Evolutionary conservation across 345 rosid species (phyloP).

Genomic region (Murraya paniculata): DNA sequence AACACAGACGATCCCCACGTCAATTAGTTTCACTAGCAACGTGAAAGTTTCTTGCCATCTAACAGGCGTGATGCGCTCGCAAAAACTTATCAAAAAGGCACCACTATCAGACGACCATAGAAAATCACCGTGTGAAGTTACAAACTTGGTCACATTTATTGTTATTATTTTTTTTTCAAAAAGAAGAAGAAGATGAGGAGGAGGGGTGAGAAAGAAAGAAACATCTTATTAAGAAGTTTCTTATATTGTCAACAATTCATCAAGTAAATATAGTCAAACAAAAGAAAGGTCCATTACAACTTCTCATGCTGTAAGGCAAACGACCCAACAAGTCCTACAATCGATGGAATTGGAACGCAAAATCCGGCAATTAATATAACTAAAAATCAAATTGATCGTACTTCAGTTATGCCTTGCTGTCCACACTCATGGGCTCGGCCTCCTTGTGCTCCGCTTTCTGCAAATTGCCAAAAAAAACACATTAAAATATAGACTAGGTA

Average conservation of each 20-base stretch:
- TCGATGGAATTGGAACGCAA: not conserved
- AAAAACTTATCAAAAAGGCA: too few species aligned
- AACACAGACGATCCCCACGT: too few species aligned
- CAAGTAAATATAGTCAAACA: not conserved
- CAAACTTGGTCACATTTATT: too few species aligned
- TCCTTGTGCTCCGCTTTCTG: constrained; percentile 45
- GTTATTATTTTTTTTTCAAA: too few species aligned
- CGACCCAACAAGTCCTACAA: not conserved
- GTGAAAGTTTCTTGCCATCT: too few species aligned
- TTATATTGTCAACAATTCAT: not conserved
- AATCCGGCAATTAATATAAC: not conserved
- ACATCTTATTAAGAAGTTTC: not conserved
- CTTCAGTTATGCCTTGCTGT: constrained; percentile 31
- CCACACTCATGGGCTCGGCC: constrained; percentile 33
- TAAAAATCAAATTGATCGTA: not conserved
- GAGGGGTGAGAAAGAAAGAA: too few species aligned
- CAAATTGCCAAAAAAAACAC: not conserved
- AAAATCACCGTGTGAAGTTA: too few species aligned
- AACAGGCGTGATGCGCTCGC: too few species aligned
- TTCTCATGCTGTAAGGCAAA: not conserved
- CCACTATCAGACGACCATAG: fast-evolving
- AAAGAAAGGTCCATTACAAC: not conserved
- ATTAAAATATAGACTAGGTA: not conserved
- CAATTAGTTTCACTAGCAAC: too few species aligned
- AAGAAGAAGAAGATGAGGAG: too few species aligned